Conservation (phyloP, 1,139 yeast genomes). For the Meyerozyma guilliermondii region DNA sequence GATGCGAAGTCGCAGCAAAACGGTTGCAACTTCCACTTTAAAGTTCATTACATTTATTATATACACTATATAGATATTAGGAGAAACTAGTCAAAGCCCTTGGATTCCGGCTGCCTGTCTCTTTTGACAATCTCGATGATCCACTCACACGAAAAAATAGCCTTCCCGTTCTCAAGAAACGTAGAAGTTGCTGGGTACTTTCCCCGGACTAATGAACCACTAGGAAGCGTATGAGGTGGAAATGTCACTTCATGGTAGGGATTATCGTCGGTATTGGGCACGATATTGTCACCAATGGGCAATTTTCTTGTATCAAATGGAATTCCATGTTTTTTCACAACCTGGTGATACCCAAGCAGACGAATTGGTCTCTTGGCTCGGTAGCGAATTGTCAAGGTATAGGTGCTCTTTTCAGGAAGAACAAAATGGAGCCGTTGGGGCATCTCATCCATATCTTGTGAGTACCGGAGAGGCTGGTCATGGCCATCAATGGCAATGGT, state of each 20-base stretch:
- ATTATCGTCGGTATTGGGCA: constrained; percentile 14
- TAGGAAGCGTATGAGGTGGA: constrained; percentile 29
- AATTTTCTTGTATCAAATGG: constrained; percentile 23
- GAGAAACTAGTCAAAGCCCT: constrained; percentile 3
- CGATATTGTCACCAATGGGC: constrained; percentile 16
- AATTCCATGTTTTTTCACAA: constrained; percentile 27
- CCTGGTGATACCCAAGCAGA: constrained; percentile 27
- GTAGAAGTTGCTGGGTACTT: constrained; percentile 25
- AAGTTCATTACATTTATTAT: background rate
- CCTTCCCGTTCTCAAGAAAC: constrained; percentile 23
- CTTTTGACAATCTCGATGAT: constrained; percentile 22
- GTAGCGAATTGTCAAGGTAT: constrained; percentile 25
- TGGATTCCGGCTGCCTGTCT: constrained; percentile 15
- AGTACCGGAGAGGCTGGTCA: constrained; percentile 19
- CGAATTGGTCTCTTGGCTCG: constrained; percentile 22
- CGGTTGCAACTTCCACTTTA: background rate
- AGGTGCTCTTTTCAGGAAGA: constrained; percentile 30
- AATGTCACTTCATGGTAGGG: constrained; percentile 17
- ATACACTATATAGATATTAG: background rate
- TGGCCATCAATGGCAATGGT: constrained; percentile 23
- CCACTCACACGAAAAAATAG: constrained; percentile 24
- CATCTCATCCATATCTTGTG: constrained; percentile 22
- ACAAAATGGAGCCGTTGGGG: constrained; percentile 25
- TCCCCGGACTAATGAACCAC: constrained; percentile 31
- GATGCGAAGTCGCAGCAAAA: too few relatives aligned